A percentile compares a stretch with the other conserved stretches of the same genome.
phyloP scores from a whole-genome alignment of 495 filamentous ascomycete genomes.

The Penicillium robsamsonii region DNA sequence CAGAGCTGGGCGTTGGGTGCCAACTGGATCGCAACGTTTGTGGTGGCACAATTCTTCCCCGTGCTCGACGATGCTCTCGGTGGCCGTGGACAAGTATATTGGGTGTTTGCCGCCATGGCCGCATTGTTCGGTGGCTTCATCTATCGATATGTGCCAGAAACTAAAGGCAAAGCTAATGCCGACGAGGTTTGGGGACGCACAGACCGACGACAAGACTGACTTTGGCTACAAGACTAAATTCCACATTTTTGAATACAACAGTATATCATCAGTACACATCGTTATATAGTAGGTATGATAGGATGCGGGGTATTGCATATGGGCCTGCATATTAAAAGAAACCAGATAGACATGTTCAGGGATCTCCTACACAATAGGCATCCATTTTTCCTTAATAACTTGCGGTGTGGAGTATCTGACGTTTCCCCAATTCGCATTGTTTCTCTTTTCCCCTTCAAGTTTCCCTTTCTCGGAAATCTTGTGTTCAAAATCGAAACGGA shows the following conservation, averaged over 20 bases:
- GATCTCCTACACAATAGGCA: background rate
- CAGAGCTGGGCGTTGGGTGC: slow-evolving; percentile 81
- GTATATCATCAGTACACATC: too few species aligned
- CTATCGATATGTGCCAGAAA: slow-evolving; percentile 72
- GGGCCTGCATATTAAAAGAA: background rate
- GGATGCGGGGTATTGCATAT: slow-evolving; percentile 7
- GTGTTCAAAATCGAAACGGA: too few species aligned
- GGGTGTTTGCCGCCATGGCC: slow-evolving; percentile 77
- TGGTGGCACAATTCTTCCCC: slow-evolving; percentile 92
- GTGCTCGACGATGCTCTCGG: slow-evolving; percentile 72
- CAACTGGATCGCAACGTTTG: slow-evolving; percentile 88
- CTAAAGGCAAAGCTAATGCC: slow-evolving; percentile 70
- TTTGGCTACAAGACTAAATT: background rate
- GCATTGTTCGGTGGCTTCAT: slow-evolving; percentile 65
- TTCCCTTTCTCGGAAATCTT: background rate
- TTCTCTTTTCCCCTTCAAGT: background rate
- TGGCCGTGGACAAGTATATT: slow-evolving; percentile 79
- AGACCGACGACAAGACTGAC: slow-evolving; percentile 37
- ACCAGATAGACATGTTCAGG: background rate
- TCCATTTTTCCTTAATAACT: slow-evolving; percentile 5
- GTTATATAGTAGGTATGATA: background rate
- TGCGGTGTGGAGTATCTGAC: slow-evolving; percentile 12
- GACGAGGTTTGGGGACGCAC: slow-evolving; percentile 86
- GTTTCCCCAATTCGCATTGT: background rate
- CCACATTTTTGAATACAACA: too few species aligned